Conservation (phyloP, 2,329 filamentous ascomycete genomes). For the Sporothrix mexicana region DNA sequence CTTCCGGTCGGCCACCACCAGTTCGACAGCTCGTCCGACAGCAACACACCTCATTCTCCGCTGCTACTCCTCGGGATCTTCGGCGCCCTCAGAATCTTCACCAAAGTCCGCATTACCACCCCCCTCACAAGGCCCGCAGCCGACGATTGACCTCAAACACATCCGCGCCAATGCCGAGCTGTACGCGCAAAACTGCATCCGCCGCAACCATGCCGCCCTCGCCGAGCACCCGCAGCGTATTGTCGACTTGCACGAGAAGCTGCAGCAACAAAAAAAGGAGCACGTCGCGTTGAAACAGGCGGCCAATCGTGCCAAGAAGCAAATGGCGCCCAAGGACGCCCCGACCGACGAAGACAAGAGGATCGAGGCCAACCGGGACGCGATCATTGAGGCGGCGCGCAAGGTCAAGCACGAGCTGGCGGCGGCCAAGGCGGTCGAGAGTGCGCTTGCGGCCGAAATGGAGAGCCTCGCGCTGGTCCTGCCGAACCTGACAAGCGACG, state of each 20-base stretch:
- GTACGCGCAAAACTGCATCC: slow-evolving; percentile 80
- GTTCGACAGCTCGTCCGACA: neutral
- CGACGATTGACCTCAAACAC: slow-evolving; percentile 81
- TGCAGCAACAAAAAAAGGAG: slow-evolving; percentile 65
- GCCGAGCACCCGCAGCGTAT: slow-evolving; percentile 63
- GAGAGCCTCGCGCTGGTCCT: slow-evolving; percentile 75
- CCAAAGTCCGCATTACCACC: neutral
- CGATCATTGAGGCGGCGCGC: slow-evolving; percentile 67
- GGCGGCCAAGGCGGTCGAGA: slow-evolving; percentile 66
- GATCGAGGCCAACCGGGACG: slow-evolving; percentile 39
- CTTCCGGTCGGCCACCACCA: neutral
- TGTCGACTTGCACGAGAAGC: slow-evolving; percentile 60
- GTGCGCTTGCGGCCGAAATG: slow-evolving; percentile 68
- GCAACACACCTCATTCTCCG: slow-evolving; percentile 18
- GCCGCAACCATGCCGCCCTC: slow-evolving; percentile 77
- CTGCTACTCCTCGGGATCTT: neutral
- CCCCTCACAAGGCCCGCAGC: slow-evolving; percentile 72
- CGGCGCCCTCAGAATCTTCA: neutral
- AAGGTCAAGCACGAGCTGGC: slow-evolving; percentile 67
- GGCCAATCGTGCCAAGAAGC: slow-evolving; percentile 65
- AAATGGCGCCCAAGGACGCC: slow-evolving; percentile 43
- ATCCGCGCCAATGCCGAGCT: slow-evolving; percentile 84
- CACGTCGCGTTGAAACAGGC: slow-evolving; percentile 67
- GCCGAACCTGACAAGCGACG: slow-evolving; percentile 81
- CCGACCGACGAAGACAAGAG: slow-evolving; percentile 32